Evolutionary conservation across 148 eudicot species (phyloP), one percentile per base, ranked within the genome.

Genomic region (Heliamphora exappendiculata): DNA sequence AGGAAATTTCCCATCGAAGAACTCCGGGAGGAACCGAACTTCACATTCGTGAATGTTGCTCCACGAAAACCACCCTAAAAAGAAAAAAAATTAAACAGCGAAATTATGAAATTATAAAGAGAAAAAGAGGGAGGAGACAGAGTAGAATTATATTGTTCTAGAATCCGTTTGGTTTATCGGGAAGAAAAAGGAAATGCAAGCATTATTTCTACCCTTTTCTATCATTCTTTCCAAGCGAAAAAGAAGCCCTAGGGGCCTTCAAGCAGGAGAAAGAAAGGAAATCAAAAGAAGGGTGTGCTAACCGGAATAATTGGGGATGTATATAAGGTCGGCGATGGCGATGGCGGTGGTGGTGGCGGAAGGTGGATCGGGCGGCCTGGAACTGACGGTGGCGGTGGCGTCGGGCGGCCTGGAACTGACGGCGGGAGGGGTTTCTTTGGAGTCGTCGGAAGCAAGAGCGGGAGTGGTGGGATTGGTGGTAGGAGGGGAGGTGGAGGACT

Each of bases 21-120:
- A 93, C 77, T 95, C 99, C 41, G 93, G 89, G 66, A 95, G 68
- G 42, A 81, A 82, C 73, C 92, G 86, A 16, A 58, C 73, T 86
- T 95, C 99, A 75, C 89, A 89, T 59, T 88, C 96, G 76, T 95
- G 88, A 17, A 95, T 79, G 49, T 75, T 81, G 57, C 74, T 75
- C 90, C 91, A 95, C 64, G 86, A 80, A 84, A 95, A 93, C 99
- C 99, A 95, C 41, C 87, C 97, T 92, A 45, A 66, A 31, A 70
- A 67, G 68, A 49, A 67, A 66, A 74, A 37, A 0, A 5, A 42
- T 51, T 11, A 45, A 37, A 50, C 6, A 17, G 19, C 22, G 11
- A 57, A 8, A 1, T 53, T 31, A 19, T 20, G 53, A 0, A 63
- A 63, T 62, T 8, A 50, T 67, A 31, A n/a, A 62, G 24, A 26